Percentiles rank a stretch among this genome's conserved stretches.
Evolutionary conservation across 2,329 filamentous ascomycete species (phyloP).

Genomic region (Ambrosiella beaveri): DNA sequence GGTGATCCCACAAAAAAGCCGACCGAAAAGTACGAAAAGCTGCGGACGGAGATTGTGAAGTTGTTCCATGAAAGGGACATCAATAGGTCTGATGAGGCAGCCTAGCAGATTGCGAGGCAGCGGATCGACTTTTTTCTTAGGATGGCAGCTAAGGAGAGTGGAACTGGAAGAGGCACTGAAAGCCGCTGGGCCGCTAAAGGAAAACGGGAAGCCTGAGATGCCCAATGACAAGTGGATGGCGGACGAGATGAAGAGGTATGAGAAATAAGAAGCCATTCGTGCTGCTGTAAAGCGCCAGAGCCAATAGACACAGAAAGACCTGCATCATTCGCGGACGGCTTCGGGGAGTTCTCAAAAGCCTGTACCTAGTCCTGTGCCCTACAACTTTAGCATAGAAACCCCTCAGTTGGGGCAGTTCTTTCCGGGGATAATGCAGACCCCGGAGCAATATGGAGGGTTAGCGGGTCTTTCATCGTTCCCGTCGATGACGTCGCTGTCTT

Average conservation of each 20-base stretch:
- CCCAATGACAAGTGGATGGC: constrained; percentile 24
- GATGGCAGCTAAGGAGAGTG: constrained; percentile 16
- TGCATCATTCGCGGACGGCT: background rate
- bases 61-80: constrained; percentile 22
- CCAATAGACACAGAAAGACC: background rate
- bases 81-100: constrained; percentile 15
- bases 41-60: constrained; percentile 20
- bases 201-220: background rate
- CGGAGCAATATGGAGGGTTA: too few species aligned
- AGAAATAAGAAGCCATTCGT: constrained; percentile 1
- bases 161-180: constrained; percentile 10
- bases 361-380: background rate
- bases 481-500: too few species aligned
- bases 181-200: background rate
- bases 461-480: too few species aligned
- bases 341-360: background rate
- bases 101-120: constrained; percentile 15
- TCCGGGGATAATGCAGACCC: background rate
- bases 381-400: background rate
- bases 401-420: background rate
- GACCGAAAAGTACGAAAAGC: constrained; percentile 15
- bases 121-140: constrained; percentile 17
- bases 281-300: background rate
- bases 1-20: constrained; percentile 13
- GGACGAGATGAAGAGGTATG: constrained; percentile 1